phyloP scores from a whole-genome alignment of 2,329 filamentous ascomycete species.

The Aspergillus alliaceus region DNA sequence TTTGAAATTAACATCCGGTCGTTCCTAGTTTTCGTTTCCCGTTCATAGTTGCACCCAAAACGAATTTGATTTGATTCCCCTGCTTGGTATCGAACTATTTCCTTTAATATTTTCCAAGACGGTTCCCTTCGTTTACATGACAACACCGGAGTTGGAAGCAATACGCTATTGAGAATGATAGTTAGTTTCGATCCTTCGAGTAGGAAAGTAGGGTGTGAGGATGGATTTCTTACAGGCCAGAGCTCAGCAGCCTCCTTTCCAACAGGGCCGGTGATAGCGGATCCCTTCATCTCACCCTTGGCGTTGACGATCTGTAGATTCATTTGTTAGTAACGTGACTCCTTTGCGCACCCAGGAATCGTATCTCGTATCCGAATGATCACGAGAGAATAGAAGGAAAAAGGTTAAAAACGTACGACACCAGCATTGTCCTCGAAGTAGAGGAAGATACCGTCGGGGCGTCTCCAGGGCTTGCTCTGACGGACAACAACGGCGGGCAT shows the following conservation, averaged over 20 bases:
- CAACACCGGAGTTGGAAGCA: conserved; percentile 98
- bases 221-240: conserved; percentile 74
- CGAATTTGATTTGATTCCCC: conserved; percentile 9
- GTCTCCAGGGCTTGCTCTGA: conserved; percentile 99
- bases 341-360: neutral
- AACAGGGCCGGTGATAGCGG: conserved; percentile 97
- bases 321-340: neutral
- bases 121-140: conserved; percentile 74
- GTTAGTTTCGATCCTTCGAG: conserved; percentile 33
- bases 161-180: conserved; percentile 69
- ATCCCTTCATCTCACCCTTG: conserved; percentile 99
- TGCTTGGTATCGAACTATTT: conserved; percentile 14
- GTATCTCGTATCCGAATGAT: neutral
- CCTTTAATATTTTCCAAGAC: conserved; percentile 9
- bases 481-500: conserved; percentile 99
- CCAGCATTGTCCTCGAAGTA: conserved; percentile 99
- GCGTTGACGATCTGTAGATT: conserved; percentile 88
- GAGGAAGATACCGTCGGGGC: conserved; percentile 96
- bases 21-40: conserved; percentile 7
- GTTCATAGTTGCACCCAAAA: conserved; percentile 8
- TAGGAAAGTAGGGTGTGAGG: neutral
- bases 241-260: conserved; percentile 99
- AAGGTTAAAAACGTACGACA: conserved; percentile 78
- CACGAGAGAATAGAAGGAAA: too few relatives aligned
- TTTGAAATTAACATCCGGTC: conserved; percentile 4